Base-by-base conservation (phyloP, 2,329 filamentous ascomycete genomes). In the Furcasterigmium sp. region DNA sequence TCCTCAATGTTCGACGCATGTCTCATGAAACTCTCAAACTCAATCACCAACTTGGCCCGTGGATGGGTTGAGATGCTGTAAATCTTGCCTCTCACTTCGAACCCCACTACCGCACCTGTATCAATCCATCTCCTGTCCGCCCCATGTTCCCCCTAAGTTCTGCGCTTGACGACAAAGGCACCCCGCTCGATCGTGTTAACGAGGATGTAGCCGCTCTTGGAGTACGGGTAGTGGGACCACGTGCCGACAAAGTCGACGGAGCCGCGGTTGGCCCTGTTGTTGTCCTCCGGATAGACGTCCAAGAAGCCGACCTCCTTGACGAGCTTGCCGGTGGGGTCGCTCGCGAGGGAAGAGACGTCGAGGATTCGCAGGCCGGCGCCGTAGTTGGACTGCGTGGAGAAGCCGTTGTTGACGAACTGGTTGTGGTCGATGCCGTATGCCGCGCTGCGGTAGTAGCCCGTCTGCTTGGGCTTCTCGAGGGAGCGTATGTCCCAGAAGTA, bases 401-500 rank as follows among this genome's bases (percentile, higher is more conserved):
- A 56, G 9, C 66, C 66, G 41, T 70, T 54, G 8, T 58, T 52
- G 46, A 70, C 56, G 43, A 64, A 70, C 51, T 69, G 64, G 55
- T 71, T 70, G 56, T 70, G 67, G 47, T 70, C 67, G 43, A 69
- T 66, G 2, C 61, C 57, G 18, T 59, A 56, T 39, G 26, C 58
- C 51, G 36, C 56, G 21, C 56, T 56, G 51, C 63, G 61, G 55
- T 62, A 71, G 46, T 57, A 52, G 13, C 68, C 68, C 3, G 65
- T 67, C 38, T 67, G 57, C 42, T 60, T 61, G 3, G 70, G 70
- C 0, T 51, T 50, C 39, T 65, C 63, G 18, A 73, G 63, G 5
- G 53, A 55, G 21, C 56, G 53, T 46, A 73, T 68, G 51, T 72
- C 67, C 60, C 68, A 72, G 53, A 74, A 69, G 53, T 70, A 74